phyloP scores from a whole-genome alignment of 1,284 basidiomycete genomes.

The Pseudozyma flocculosa region DNA sequence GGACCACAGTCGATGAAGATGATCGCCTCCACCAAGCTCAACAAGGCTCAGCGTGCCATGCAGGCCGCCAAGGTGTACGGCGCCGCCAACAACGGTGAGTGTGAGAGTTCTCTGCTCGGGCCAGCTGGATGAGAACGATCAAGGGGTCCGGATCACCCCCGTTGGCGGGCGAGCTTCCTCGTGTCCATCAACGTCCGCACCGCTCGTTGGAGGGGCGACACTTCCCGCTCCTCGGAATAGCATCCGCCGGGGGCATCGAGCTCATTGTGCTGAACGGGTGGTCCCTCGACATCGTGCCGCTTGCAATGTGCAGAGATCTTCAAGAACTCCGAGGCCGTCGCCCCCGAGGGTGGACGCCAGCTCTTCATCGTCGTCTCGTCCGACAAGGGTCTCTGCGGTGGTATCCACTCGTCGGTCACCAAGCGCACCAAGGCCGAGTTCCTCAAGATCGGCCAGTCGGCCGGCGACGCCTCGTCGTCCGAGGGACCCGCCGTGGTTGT shows the following conservation, averaged over 20 bases:
- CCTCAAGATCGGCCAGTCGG: constrained; percentile 61
- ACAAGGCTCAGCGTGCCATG: constrained; percentile 89
- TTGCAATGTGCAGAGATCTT: constrained; percentile 56
- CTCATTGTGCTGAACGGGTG: too few species aligned
- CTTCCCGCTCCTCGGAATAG: too few species aligned
- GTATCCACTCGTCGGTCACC: constrained; percentile 96
- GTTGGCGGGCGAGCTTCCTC: too few species aligned
- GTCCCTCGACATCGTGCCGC: too few species aligned
- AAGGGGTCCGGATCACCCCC: neutral
- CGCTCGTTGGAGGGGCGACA: too few species aligned
- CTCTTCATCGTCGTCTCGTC: constrained; percentile 86
- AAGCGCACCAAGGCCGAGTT: constrained; percentile 77
- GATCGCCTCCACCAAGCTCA: constrained; percentile 95
- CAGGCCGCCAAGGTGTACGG: constrained; percentile 90
- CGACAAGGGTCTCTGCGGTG: constrained; percentile 99
- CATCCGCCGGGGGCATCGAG: too few species aligned
- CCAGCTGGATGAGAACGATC: too few species aligned
- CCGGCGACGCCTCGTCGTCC: constrained; percentile 59
- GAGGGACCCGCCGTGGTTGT: constrained; percentile 60
- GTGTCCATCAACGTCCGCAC: too few species aligned
- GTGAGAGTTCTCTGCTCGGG: neutral
- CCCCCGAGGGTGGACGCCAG: constrained; percentile 49
- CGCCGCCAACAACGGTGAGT: constrained; percentile 80
- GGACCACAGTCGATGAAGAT: constrained; percentile 97
- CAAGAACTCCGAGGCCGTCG: constrained; percentile 51